Conservation (phyloP, 2,329 filamentous ascomycete genomes). For the Neurospora sp. region DNA sequence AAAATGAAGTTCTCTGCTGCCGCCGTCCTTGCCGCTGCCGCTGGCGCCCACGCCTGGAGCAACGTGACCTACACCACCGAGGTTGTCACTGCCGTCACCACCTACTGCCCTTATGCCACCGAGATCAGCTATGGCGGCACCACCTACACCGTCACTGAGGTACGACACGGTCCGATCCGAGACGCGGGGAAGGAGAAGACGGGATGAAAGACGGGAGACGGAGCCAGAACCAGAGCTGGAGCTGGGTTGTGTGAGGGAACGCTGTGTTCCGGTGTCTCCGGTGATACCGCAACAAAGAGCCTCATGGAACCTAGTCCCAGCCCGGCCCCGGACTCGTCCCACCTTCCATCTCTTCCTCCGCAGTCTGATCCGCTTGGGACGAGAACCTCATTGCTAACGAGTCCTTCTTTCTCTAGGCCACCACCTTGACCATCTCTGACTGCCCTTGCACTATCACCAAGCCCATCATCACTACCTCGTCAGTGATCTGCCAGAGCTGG, state of each 20-base stretch:
- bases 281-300: conserved; percentile 17
- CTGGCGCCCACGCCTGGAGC: conserved; percentile 31
- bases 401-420: conserved; percentile 32
- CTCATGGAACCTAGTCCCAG: background rate
- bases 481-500: conserved; percentile 45
- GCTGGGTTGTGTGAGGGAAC: background rate
- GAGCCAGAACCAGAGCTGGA: background rate
- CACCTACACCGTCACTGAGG: conserved; percentile 61
- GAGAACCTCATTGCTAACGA: conserved; percentile 10
- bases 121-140: conserved; percentile 50
- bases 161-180: conserved; percentile 23
- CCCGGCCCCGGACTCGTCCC: background rate
- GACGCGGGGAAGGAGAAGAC: background rate
- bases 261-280: background rate
- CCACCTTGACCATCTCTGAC: conserved; percentile 61
- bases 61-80: conserved; percentile 53
- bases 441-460: conserved; percentile 60
- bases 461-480: conserved; percentile 43
- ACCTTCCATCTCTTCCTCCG: background rate
- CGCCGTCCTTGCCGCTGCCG: conserved; percentile 40
- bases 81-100: conserved; percentile 56
- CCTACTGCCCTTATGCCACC: conserved; percentile 62
- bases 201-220: conserved; percentile 1
- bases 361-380: background rate
- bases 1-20: conserved; percentile 56